A percentile compares a stretch with the other conserved stretches of the same genome.
These are phyloP conservation scores for Amaranthus cruentus DNA, from an alignment of 148 eudicot species.

Conservation along the genomic window DNA sequence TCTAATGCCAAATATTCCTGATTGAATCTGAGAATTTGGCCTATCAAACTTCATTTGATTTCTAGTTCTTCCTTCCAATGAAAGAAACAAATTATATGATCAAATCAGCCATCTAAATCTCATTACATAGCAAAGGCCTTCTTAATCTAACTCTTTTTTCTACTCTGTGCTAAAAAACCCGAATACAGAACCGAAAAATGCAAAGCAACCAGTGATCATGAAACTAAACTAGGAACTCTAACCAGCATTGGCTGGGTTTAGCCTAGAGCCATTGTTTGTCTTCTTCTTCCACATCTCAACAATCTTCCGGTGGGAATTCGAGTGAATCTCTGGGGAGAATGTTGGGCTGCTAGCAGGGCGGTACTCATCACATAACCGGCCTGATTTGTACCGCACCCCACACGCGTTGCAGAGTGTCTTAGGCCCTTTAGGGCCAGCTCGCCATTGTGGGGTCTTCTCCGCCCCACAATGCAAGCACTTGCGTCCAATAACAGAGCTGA, in stretches of 20 bases:
- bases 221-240: slow-evolving; percentile 7
- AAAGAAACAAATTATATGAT: slow-evolving; percentile 17
- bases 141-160: background rate
- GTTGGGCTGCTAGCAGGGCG: slow-evolving; percentile 88
- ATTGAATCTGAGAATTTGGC: slow-evolving; percentile 12
- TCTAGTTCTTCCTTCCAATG: background rate
- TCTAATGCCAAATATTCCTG: slow-evolving; percentile 13
- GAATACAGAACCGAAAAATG: background rate
- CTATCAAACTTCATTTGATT: slow-evolving; percentile 1
- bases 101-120: slow-evolving; percentile 8
- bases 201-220: background rate
- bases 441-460: slow-evolving; percentile 91
- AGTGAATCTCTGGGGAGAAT: slow-evolving; percentile 59
- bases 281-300: slow-evolving; percentile 78
- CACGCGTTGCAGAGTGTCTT: slow-evolving; percentile 93
- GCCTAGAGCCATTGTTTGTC: background rate
- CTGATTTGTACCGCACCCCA: slow-evolving; percentile 89
- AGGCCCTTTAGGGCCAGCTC: slow-evolving; percentile 80
- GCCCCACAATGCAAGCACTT: slow-evolving; percentile 68
- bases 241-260: background rate
- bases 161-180: slow-evolving; percentile 26
- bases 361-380: slow-evolving; percentile 77
- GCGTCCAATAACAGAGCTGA: slow-evolving; percentile 41
- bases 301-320: slow-evolving; percentile 82
- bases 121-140: slow-evolving; percentile 19